These are phyloP conservation scores for Canavalia gladiata DNA, from an alignment of 306 rosid species.

Conservation along the genomic window DNA sequence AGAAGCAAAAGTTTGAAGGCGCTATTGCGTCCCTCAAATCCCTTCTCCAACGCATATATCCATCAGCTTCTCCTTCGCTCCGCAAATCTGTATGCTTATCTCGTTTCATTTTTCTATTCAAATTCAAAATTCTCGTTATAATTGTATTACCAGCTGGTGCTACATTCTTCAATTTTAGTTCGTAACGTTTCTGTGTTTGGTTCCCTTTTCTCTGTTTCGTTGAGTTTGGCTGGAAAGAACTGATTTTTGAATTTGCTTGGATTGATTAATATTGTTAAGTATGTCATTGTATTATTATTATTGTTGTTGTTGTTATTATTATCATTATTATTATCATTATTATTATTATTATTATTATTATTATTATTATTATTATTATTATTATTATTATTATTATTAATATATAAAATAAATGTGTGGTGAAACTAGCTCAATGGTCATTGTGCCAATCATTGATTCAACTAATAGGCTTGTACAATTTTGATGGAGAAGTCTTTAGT, in stretches of 20 bases:
- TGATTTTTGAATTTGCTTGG: constrained; percentile 27
- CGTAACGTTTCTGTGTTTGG: constrained; percentile 1
- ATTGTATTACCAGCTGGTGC: background rate
- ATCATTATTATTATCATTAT: too few relatives aligned
- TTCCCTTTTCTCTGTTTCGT: constrained; percentile 24
- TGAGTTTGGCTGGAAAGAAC: background rate
- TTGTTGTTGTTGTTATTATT: too few relatives aligned
- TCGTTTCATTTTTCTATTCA: background rate
- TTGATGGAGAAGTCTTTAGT: constrained; percentile 2
- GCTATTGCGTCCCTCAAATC: constrained; percentile 70
- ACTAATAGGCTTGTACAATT: background rate
- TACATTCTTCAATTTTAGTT: constrained; percentile 14
- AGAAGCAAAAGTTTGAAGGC: constrained; percentile 77
- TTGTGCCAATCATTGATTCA: background rate
- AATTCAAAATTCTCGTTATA: background rate
- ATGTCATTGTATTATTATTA: background rate
- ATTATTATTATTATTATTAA: too few relatives aligned
- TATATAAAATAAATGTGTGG: background rate
- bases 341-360: too few relatives aligned
- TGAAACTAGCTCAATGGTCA: background rate
- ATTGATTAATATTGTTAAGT: background rate
- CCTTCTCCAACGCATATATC: constrained; percentile 61
- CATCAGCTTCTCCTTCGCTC: constrained; percentile 75
- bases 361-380: too few relatives aligned
- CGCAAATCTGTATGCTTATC: constrained; percentile 65